Conservation (phyloP, 257 asterid species). For the Catharanthus roseus region DNA sequence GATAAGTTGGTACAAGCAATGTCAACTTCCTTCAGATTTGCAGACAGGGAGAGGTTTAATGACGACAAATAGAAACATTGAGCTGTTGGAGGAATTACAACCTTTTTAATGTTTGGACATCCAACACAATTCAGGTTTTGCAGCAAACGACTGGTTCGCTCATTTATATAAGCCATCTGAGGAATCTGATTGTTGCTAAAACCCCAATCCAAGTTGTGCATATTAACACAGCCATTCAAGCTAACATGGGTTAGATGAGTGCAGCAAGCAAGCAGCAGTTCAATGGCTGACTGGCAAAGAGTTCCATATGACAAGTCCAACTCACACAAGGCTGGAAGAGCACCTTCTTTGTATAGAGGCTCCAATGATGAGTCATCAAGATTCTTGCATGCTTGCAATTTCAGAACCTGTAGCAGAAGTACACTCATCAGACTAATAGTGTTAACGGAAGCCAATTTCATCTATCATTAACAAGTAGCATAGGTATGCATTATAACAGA, state of each 20-base stretch:
- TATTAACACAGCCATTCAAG: conserved; percentile 82
- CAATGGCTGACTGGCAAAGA: conserved; percentile 82
- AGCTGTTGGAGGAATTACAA: conserved; percentile 73
- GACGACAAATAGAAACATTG: conserved; percentile 66
- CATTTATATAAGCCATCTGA: conserved; percentile 22
- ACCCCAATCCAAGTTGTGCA: conserved; percentile 96
- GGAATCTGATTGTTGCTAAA: conserved; percentile 26
- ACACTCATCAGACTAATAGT: neutral
- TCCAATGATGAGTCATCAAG: conserved; percentile 72
- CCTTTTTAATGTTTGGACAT: conserved; percentile 85
- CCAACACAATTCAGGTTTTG: conserved; percentile 94
- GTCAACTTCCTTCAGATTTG: conserved; percentile 86
- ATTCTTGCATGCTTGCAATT: conserved; percentile 99
- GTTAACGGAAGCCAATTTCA: neutral
- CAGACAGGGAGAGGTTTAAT: conserved; percentile 79
- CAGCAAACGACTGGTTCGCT: conserved; percentile 51
- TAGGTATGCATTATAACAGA: neutral
- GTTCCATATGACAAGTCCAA: conserved; percentile 94
- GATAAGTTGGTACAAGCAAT: conserved; percentile 72
- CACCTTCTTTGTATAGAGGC: conserved; percentile 81
- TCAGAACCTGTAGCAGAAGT: conserved; percentile 50
- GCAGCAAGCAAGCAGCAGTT: conserved; percentile 88
- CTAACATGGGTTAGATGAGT: conserved; percentile 83
- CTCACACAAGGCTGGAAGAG: conserved; percentile 81
- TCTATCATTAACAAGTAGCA: neutral